Evolutionary conservation across 768 basidiomycete species (phyloP).

Genomic region (Pulveroboletus frians): DNA sequence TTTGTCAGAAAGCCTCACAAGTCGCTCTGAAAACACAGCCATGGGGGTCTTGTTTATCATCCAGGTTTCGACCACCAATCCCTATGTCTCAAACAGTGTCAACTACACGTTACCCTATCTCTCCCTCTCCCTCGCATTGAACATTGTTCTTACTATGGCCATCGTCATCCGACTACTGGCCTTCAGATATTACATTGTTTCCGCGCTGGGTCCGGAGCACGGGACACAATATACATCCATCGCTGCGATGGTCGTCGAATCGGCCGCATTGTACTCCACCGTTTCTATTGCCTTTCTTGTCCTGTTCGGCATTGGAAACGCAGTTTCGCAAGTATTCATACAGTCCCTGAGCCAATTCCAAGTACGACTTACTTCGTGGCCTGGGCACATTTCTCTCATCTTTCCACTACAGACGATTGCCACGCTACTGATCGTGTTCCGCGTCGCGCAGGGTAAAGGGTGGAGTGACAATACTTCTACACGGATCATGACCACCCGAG

Average conservation of each 20-base stretch:
- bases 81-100: slow-evolving; percentile 5
- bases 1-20: background rate
- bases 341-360: slow-evolving; percentile 27
- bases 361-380: slow-evolving; percentile 6
- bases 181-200: slow-evolving; percentile 11
- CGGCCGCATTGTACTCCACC: slow-evolving; percentile 28
- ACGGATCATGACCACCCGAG: background rate
- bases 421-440: slow-evolving; percentile 8
- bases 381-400: background rate
- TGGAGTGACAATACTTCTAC: slow-evolving; percentile 3
- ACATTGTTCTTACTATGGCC: slow-evolving; percentile 29
- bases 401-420: background rate
- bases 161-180: slow-evolving; percentile 28
- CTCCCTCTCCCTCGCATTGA: slow-evolving; percentile 26
- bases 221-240: slow-evolving; percentile 28
- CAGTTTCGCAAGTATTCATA: slow-evolving; percentile 28
- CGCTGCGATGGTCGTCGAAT: slow-evolving; percentile 34
- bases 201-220: slow-evolving; percentile 20
- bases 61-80: slow-evolving; percentile 11
- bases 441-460: slow-evolving; percentile 8
- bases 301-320: slow-evolving; percentile 17
- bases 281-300: slow-evolving; percentile 29
- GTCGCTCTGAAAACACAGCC: background rate
- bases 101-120: slow-evolving; percentile 24
- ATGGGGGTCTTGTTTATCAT: slow-evolving; percentile 7